phyloP scores from a whole-genome alignment of 2,329 filamentous ascomycete genomes.

The Venturiaceae sp. region DNA sequence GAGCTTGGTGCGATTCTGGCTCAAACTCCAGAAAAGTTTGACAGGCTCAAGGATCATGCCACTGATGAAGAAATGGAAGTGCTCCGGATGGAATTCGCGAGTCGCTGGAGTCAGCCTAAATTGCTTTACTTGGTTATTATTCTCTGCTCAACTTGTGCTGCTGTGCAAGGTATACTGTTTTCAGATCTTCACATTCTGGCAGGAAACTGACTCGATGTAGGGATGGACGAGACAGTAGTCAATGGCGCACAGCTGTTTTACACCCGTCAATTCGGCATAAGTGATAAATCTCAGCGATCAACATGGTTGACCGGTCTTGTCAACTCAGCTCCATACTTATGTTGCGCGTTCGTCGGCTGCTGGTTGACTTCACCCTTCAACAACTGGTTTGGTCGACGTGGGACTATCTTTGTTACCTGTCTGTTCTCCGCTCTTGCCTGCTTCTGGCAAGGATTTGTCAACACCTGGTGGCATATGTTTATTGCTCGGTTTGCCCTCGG shows the following conservation, averaged over 20 bases:
- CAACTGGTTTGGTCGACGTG: slow-evolving; percentile 50
- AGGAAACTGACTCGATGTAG: no score
- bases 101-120: slow-evolving; percentile 60
- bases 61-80: slow-evolving; percentile 26
- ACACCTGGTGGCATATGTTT: not conserved
- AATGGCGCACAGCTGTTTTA: slow-evolving; percentile 7
- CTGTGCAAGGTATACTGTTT: slow-evolving; percentile 62
- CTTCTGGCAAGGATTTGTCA: not conserved
- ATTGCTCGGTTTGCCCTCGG: not conserved
- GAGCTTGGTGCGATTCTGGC: slow-evolving; percentile 21
- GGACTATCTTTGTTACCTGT: not conserved
- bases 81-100: slow-evolving; percentile 50
- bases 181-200: no score
- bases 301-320: slow-evolving; percentile 5
- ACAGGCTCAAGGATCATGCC: not conserved
- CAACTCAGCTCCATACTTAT: slow-evolving; percentile 44
- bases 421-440: not conserved
- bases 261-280: slow-evolving; percentile 1
- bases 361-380: slow-evolving; percentile 69
- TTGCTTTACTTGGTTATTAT: slow-evolving; percentile 57
- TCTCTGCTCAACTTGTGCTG: slow-evolving; percentile 57
- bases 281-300: slow-evolving; percentile 14
- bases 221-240: slow-evolving; percentile 6
- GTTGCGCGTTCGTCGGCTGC: slow-evolving; percentile 59
- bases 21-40: slow-evolving; percentile 14